Conservation (phyloP, 495 filamentous ascomycete genomes). For the Aspergillus baeticus region DNA sequence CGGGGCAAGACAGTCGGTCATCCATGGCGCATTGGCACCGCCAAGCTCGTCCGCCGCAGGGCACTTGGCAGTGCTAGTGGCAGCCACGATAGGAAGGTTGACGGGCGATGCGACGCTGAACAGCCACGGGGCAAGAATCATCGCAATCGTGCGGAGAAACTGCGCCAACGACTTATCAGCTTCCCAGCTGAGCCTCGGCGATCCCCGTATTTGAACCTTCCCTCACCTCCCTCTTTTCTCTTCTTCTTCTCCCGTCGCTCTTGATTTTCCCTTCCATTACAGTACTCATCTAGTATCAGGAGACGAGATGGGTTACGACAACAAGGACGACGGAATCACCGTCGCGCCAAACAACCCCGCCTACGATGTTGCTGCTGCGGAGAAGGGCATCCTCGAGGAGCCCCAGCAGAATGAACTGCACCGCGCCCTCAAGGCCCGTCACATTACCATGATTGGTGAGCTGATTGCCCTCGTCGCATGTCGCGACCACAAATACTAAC, state of each 20-base stretch:
- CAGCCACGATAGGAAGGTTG: neutral
- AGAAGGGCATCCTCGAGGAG: constrained; percentile 25
- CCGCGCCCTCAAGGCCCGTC: constrained; percentile 69
- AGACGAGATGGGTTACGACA: constrained; percentile 15
- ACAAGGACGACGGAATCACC: constrained; percentile 18
- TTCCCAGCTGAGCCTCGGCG: neutral
- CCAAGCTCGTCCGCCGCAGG: constrained; percentile 7
- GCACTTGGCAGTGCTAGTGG: neutral
- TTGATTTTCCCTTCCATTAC: too few relatives aligned
- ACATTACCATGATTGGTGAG: constrained; percentile 77
- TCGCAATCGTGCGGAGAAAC: neutral
- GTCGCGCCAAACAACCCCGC: constrained; percentile 13
- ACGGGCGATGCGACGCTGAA: neutral
- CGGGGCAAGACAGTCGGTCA: neutral
- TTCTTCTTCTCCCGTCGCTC: neutral
- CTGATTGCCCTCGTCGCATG: neutral
- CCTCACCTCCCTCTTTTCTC: neutral
- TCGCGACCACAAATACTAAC: neutral
- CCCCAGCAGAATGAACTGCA: constrained; percentile 49
- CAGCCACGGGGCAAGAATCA: neutral
- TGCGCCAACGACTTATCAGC: neutral
- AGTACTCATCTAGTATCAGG: too few relatives aligned
- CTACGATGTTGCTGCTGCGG: constrained; percentile 26
- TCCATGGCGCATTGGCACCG: too few relatives aligned
- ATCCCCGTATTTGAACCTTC: neutral